These are phyloP conservation scores for Hagleromyces aurorensis DNA, from an alignment of 805 yeast genomes.

Conservation along the genomic window DNA sequence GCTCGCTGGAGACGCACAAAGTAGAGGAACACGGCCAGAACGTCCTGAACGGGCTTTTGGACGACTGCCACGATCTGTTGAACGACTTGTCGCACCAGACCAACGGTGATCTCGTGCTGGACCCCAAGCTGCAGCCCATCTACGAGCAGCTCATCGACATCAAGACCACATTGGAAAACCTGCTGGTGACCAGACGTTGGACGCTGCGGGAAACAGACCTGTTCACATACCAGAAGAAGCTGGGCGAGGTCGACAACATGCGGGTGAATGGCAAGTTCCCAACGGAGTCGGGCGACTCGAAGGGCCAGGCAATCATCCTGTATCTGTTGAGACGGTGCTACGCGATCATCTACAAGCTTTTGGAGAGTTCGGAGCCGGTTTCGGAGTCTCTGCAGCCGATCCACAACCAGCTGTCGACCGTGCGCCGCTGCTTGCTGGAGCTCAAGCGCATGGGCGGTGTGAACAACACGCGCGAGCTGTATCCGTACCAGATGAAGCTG, in stretches of 20 bases:
- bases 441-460: slow-evolving; percentile 91
- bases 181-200: slow-evolving; percentile 93
- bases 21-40: slow-evolving; percentile 35
- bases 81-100: slow-evolving; percentile 49
- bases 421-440: slow-evolving; percentile 81
- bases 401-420: slow-evolving; percentile 89
- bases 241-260: slow-evolving; percentile 65
- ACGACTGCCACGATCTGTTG: slow-evolving; percentile 72
- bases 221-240: slow-evolving; percentile 67
- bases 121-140: slow-evolving; percentile 46
- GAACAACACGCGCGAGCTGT: slow-evolving; percentile 77
- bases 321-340: slow-evolving; percentile 85
- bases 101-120: slow-evolving; percentile 33
- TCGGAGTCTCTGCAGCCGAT: slow-evolving; percentile 88
- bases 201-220: slow-evolving; percentile 93
- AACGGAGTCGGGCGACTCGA: slow-evolving; percentile 31
- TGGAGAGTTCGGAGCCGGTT: slow-evolving; percentile 92
- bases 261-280: slow-evolving; percentile 56
- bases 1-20: slow-evolving; percentile 30
- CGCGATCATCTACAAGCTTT: slow-evolving; percentile 78
- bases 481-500: slow-evolving; percentile 92
- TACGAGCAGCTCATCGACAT: slow-evolving; percentile 58
- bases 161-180: slow-evolving; percentile 68
- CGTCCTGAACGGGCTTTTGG: slow-evolving; percentile 66
- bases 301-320: slow-evolving; percentile 55